Percentiles rank a stretch among this genome's conserved stretches.
Conservation (phyloP, 805 yeast genomes). For the Wickerhamiella allomyrinae region DNA sequence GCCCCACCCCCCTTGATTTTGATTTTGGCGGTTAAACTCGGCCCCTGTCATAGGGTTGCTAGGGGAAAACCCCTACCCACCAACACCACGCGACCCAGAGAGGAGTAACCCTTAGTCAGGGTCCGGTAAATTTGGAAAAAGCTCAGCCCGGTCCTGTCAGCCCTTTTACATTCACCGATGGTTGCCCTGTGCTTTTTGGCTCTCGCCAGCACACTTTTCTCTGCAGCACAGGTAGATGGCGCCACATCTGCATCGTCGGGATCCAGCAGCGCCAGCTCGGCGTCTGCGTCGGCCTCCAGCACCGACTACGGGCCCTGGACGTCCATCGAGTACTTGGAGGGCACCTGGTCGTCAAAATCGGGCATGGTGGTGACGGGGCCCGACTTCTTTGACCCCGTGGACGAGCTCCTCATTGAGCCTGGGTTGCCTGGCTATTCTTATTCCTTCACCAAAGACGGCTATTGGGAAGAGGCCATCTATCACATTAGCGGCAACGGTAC, state of each 20-base stretch:
- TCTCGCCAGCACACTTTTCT: not conserved
- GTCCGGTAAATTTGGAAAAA: no score
- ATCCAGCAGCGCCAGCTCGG: conserved; percentile 5
- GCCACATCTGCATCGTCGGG: conserved; percentile 1
- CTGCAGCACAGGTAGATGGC: not conserved
- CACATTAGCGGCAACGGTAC: conserved; percentile 33
- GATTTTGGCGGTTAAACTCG: no score
- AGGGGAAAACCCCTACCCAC: no score
- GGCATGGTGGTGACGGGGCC: conserved; percentile 95
- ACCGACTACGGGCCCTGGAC: conserved; percentile 17
- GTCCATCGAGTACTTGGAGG: conserved; percentile 33
- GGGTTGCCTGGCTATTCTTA: conserved; percentile 87
- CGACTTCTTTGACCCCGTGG: conserved; percentile 83
- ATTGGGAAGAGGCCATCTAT: conserved; percentile 79
- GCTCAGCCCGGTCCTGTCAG: no score
- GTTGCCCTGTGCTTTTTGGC: not conserved
- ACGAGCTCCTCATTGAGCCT: conserved; percentile 88
- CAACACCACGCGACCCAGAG: no score
- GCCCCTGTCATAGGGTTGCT: no score
- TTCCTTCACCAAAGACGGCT: conserved; percentile 87
- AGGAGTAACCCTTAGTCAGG: no score
- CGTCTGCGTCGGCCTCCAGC: not conserved
- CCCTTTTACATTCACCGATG: not conserved
- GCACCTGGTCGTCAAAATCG: conserved; percentile 93
- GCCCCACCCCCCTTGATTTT: no score